Base-by-base conservation (phyloP, 1,284 basidiomycete species). In the Peniophora sp. region DNA sequence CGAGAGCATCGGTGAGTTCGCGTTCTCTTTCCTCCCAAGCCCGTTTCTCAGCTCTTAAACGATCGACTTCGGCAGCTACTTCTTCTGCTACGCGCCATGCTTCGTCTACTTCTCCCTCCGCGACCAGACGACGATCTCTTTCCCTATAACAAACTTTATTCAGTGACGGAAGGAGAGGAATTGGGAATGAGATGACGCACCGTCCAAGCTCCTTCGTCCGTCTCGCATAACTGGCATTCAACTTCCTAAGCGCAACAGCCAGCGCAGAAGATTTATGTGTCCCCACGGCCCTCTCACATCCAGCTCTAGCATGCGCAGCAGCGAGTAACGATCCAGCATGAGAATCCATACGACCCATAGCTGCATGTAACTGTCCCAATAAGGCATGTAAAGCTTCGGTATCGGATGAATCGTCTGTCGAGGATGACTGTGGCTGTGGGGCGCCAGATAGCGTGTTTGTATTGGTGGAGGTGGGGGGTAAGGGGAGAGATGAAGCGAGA, bases 61-160 rank as follows among this genome's bases (percentile, higher is more conserved):
- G 76, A 59, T 88, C 83, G 58, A 88, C 73, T 61, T 88, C 84
- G 49, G 69, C 64, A 2, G 86, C 88, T 56, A 89, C 69, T 39
- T 76, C 77, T 58, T 88, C 82, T 1, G 87, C 88, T 53, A 83
- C 79, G 45, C 73, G 73, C 88, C 88, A 90, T 1, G 86, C 88
- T 52, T 90, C 88, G 48, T 86, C 81, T n/a, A 88, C 70, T 58
- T 89, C 84, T 9, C 74, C 83, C 58, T 84, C 75, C 12, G 44
- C 44, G 20, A 24, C 23, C 16, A 20, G 44, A 16, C 44, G 17
- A 9, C 22, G 16, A 9, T 71, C 62, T 48, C 72, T 71, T 17
- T 76, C 68, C 19, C 69, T 65, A 27, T 67, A 6, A 32, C 12
- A 32, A 5, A 32, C 27, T n/a, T n/a, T n/a, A n/a, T n/a, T n/a